Evolutionary conservation across 257 asterid species (phyloP).

Genomic region (Primulina eburnea): DNA sequence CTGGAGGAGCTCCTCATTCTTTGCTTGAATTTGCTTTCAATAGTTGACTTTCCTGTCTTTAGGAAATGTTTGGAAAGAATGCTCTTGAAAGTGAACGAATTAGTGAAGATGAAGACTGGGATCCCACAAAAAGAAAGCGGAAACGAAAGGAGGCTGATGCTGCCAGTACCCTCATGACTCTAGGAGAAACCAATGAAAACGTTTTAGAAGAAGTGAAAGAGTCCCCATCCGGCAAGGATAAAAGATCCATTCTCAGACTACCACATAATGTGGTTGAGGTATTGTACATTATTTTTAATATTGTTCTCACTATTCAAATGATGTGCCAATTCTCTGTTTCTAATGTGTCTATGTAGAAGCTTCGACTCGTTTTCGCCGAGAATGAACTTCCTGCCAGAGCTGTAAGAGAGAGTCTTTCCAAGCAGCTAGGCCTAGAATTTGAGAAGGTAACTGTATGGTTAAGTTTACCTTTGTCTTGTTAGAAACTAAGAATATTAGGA

Average conservation of each 20-base stretch:
- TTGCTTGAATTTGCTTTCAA: conserved; percentile 14
- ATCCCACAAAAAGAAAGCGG: conserved; percentile 64
- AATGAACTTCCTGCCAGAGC: conserved; percentile 90
- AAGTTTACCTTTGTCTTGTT: background rate
- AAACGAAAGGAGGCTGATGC: conserved; percentile 71
- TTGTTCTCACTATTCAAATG: conserved; percentile 5
- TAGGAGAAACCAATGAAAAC: conserved; percentile 44
- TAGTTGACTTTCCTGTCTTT: conserved; percentile 26
- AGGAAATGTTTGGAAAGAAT: conserved; percentile 94
- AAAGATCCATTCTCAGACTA: conserved; percentile 69
- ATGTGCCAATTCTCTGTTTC: conserved; percentile 28
- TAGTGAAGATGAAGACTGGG: conserved; percentile 99
- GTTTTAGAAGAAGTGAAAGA: conserved; percentile 28
- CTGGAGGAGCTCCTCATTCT: background rate
- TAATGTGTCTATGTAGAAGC: conserved; percentile 58
- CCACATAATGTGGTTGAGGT: conserved; percentile 84
- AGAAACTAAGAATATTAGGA: background rate
- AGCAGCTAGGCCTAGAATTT: conserved; percentile 72
- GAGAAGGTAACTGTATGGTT: conserved; percentile 63
- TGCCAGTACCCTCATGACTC: conserved; percentile 54
- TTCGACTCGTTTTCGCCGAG: conserved; percentile 77
- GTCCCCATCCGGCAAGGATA: conserved; percentile 33
- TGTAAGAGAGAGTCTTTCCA: conserved; percentile 61
- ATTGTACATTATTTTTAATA: conserved; percentile 20
- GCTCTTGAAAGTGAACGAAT: conserved; percentile 54